Evolutionary conservation across 2,329 filamentous ascomycete genomes (phyloP).

Genomic region (Exophiala phaeomuriformis): DNA sequence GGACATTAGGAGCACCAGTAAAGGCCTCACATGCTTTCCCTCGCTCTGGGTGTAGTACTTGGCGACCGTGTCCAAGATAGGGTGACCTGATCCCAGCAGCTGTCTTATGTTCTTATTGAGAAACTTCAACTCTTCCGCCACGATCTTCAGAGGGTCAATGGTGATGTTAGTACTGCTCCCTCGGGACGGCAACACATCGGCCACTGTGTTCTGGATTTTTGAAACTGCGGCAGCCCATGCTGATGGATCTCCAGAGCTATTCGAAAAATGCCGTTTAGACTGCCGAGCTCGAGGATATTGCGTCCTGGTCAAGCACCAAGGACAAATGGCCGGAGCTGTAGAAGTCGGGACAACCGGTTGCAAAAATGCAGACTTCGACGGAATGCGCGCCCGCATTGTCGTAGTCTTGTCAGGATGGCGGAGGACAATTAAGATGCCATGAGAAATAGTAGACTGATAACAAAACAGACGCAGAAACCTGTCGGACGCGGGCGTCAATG

Average conservation of each 20-base stretch:
- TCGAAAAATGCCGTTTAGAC: constrained; percentile 16
- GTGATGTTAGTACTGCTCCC: constrained; percentile 52
- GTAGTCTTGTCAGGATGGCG: background rate
- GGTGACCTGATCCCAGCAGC: constrained; percentile 88
- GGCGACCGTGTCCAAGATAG: constrained; percentile 84
- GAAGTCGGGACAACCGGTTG: constrained; percentile 7
- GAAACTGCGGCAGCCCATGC: constrained; percentile 42
- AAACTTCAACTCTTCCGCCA: constrained; percentile 95
- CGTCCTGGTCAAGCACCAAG: constrained; percentile 17
- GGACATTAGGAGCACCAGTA: constrained; percentile 94
- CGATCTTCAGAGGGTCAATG: constrained; percentile 79
- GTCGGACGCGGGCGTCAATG: background rate
- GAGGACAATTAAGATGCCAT: constrained; percentile 9
- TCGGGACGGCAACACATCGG: constrained; percentile 35
- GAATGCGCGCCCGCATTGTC: constrained; percentile 17
- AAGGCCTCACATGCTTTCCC: constrained; percentile 90
- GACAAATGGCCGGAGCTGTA: constrained; percentile 12
- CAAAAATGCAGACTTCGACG: constrained; percentile 7
- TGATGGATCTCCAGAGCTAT: constrained; percentile 17
- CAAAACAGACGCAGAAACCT: background rate
- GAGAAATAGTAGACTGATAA: background rate
- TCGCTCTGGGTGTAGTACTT: constrained; percentile 98
- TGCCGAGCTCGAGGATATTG: constrained; percentile 4
- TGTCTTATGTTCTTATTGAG: constrained; percentile 88
- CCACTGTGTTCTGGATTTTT: constrained; percentile 46